phyloP scores from a whole-genome alignment of 371 early-diverging fungal species.

The Apophysomyces ossiformis region DNA sequence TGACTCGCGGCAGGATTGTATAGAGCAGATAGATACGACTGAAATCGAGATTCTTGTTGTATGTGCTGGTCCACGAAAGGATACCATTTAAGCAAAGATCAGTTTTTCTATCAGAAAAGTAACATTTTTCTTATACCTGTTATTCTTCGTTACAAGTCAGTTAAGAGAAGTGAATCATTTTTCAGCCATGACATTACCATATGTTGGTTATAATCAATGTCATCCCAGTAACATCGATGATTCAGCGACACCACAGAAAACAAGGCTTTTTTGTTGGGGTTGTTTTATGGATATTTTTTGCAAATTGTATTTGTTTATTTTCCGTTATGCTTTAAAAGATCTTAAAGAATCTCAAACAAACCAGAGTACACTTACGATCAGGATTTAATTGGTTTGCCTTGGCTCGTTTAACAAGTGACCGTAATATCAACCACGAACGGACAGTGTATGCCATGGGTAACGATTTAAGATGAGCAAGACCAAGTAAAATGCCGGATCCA shows the following conservation, averaged over 20 bases:
- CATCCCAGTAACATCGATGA: constrained; percentile 45
- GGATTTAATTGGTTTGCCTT: constrained; percentile 30
- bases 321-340: too few relatives aligned
- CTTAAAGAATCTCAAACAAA: too few relatives aligned
- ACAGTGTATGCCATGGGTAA: constrained; percentile 44
- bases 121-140: constrained; percentile 27
- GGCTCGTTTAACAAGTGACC: constrained; percentile 36
- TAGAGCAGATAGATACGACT: constrained; percentile 54
- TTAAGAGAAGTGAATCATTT: constrained; percentile 7
- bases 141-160: constrained; percentile 26
- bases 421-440: constrained; percentile 40
- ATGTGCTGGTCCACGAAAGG: constrained; percentile 32
- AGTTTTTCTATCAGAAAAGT: too few relatives aligned
- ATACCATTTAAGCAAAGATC: too few relatives aligned
- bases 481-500: constrained; percentile 21
- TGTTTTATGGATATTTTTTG: too few relatives aligned
- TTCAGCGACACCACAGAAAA: constrained; percentile 36
- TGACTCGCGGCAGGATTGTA: constrained; percentile 43
- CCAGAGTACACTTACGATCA: constrained; percentile 23
- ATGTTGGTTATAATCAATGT: constrained; percentile 53
- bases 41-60: constrained; percentile 63
- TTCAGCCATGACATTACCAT: constrained; percentile 30
- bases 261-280: constrained; percentile 22
- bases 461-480: constrained; percentile 36
- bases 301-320: too few relatives aligned